Base-by-base conservation (phyloP, 768 basidiomycete species). In the Hydnum rufescens region DNA sequence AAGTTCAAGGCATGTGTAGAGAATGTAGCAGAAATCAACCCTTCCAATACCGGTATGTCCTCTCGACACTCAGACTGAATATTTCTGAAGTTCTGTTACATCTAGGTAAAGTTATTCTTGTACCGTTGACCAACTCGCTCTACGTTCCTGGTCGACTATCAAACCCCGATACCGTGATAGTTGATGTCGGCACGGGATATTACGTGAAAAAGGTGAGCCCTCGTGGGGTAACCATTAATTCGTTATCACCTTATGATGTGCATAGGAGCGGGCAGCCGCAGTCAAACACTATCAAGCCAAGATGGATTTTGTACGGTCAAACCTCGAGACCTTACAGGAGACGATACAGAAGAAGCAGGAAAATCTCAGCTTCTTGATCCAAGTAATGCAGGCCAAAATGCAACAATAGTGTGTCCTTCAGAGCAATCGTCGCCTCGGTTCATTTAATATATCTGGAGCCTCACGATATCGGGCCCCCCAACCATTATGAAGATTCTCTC, bases 171-270 rank as follows among this genome's bases (percentile, higher is more conserved):
- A 75, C 87, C 58, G 92, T 99, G 46, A 80, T 97, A 56, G 77
- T 97, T 34, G 95, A 99, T 63, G 73, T 97, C 26, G 95, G 95
- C 1, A 97, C 93, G 0, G 93, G 95, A 0, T 99, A 96, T 65
- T 96, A 81, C 58, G 84, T 97, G 18, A 79, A 86, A 66, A 99
- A 97, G 74, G 95, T 87, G 46, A 42, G 69, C 57, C 25, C 44
- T 39, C n/a, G n/a, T n/a, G n/a, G n/a, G n/a, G n/a, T n/a, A n/a
- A n/a, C n/a, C n/a, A n/a, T n/a, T n/a, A n/a, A n/a, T n/a, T n/a
- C n/a, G n/a, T n/a, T n/a, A n/a, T n/a, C n/a, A n/a, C n/a, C n/a
- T n/a, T n/a, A n/a, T n/a, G n/a, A n/a, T n/a, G n/a, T n/a, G n/a
- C 13, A 13, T 39, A 97, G 92, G 80, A 81, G 4, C 81, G 82